phyloP scores from a whole-genome alignment of 2,329 filamentous ascomycete genomes.

The Cercospora sesami region DNA sequence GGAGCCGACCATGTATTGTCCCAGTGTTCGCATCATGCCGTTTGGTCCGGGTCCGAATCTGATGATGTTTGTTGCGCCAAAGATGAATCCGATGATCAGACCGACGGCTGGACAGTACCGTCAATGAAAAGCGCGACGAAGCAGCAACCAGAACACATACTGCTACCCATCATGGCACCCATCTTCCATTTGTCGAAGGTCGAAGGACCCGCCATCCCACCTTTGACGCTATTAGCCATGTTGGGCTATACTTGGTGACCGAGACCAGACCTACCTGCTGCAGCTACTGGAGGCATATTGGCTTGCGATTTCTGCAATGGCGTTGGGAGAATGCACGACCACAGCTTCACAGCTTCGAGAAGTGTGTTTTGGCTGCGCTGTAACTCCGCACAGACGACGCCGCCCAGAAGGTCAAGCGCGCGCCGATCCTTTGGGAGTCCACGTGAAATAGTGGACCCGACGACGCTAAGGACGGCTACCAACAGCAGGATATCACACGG shows the following conservation, averaged over 20 bases:
- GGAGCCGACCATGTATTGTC: slow-evolving; percentile 95
- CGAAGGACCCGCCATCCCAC: slow-evolving; percentile 56
- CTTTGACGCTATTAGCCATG: slow-evolving; percentile 8
- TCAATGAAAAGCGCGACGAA: background rate
- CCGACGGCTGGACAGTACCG: slow-evolving; percentile 72
- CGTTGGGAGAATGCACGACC: background rate
- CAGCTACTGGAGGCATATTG: slow-evolving; percentile 39
- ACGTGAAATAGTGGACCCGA: background rate
- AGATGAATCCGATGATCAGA: slow-evolving; percentile 95
- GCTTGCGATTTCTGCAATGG: background rate
- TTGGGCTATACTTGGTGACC: background rate
- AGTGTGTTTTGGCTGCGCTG: background rate
- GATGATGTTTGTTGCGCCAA: slow-evolving; percentile 88
- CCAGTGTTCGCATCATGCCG: slow-evolving; percentile 88
- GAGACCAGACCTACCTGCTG: slow-evolving; percentile 21
- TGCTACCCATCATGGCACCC: slow-evolving; percentile 97
- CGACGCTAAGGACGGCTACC: slow-evolving; percentile 1
- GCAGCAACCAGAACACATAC: slow-evolving; percentile 57
- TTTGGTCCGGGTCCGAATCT: slow-evolving; percentile 91
- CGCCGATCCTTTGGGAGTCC: background rate
- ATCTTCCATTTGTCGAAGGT: slow-evolving; percentile 84
- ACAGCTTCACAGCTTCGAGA: background rate
- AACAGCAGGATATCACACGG: slow-evolving; percentile 5
- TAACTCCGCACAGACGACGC: background rate
- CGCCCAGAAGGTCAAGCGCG: background rate